Base-by-base conservation (phyloP, 2,329 filamentous ascomycete species). In the Tolypocladium tropicale region DNA sequence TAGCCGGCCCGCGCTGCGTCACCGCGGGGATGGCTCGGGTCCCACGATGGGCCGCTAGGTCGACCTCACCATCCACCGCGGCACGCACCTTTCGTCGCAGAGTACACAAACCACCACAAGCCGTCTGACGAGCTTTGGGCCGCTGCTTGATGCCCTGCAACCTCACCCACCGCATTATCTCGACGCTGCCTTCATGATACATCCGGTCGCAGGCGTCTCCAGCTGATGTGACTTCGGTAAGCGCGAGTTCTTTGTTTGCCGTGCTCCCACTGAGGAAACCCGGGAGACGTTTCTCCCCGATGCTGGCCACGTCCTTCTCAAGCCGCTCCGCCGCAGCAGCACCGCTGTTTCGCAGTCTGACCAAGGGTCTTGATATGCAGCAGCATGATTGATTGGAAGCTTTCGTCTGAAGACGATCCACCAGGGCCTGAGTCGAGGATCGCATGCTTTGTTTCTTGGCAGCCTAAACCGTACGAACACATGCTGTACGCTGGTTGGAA, bases 11-110 rank as follows among this genome's bases (percentile, higher is more conserved):
- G 21, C 56, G 52, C 51, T 62, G 61, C 62, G 61, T 64, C 62
- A 64, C 62, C 61, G 62, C 55, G 60, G 60, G 59, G 61, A 62
- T 55, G 55, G 51, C 52, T 54, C 52, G 52, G 25, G 43, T n/a
- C 14, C 43, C 43, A 30, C 43, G 14, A 48, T 30, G 43, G 43
- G 43, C 43, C 16, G 9, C 25, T n/a, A n/a, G n/a, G n/a, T 48
- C 23, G 43, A 30, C 43, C 25, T 16, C 25, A n/a, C 28, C 23
- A n/a, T 28, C 43, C 23, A 39, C 37, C 37, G 21, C 18, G 4
- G 36, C 18, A 37, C 36, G 46, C 46, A 32, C 25, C 18, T 49
- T 18, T 25, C 43, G 7, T 12, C 46, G 33, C 1, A n/a, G 10
- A 12, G 4, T 50, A 28, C 28, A 12, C 1, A 50, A 14, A 33